Conservation (phyloP, 495 filamentous ascomycete species). For the Cercophora newfieldiana region DNA sequence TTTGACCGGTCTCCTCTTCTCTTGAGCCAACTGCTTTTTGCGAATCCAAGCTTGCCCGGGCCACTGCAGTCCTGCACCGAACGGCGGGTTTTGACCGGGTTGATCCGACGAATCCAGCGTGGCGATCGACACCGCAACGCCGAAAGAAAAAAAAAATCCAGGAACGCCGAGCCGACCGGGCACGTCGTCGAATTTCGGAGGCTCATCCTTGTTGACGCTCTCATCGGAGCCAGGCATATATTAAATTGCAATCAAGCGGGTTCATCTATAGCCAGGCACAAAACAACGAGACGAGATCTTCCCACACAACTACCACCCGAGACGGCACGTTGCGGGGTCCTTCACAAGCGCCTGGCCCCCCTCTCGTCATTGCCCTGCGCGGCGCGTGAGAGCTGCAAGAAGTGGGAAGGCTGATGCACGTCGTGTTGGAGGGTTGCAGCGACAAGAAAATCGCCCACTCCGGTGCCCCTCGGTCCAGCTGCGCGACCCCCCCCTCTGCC, state of each 20-base stretch:
- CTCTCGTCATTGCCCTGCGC: conserved; percentile 3
- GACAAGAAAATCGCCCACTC: not conserved
- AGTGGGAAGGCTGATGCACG: not conserved
- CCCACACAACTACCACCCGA: not conserved
- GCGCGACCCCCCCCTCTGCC: not conserved
- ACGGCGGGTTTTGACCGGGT: not conserved
- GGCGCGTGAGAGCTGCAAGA: not conserved
- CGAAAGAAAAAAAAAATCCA: conserved; percentile 11
- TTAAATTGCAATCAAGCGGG: conserved; percentile 10
- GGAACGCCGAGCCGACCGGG: not conserved
- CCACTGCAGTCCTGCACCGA: not conserved
- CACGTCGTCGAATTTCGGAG: not conserved
- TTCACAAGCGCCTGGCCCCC: conserved; percentile 11
- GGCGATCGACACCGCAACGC: conserved; percentile 9
- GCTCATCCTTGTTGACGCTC: conserved; percentile 1
- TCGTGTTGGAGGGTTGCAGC: conserved; percentile 10
- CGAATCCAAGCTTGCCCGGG: no score
- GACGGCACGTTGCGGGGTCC: conserved; percentile 8
- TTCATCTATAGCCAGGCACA: conserved; percentile 12
- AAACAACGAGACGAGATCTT: conserved; percentile 5
- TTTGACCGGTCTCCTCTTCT: not conserved
- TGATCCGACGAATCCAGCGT: conserved; percentile 4
- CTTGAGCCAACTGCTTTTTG: not conserved
- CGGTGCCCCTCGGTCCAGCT: not conserved
- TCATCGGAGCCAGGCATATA: conserved; percentile 1